Base-by-base conservation (phyloP, 306 rosid genomes). In the Hippophae tibetana region DNA sequence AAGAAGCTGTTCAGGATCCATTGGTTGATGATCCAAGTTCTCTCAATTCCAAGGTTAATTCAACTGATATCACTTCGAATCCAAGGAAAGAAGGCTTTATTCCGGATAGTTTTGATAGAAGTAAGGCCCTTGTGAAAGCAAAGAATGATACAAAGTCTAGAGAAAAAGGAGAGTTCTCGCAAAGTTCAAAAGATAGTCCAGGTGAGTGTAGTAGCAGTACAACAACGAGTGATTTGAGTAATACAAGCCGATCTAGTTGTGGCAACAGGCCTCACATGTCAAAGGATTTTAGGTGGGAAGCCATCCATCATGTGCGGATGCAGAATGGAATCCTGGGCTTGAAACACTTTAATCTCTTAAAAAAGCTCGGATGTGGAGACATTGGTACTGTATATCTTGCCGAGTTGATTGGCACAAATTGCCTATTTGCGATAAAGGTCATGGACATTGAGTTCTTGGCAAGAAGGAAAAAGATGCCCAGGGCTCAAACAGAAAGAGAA, bases 211-310 rank as follows among this genome's bases (percentile, higher is more conserved):
- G 98, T 73, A 87, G 89, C 75, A 84, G 98, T 74, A 85, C 98
- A 3, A 92, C 95, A 67, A 87, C 87, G 76, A 92, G 98, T 66
- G 98, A 85, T 45, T 96, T 87, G 59, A 87, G 96, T 74, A 87
- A 79, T 79, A 58, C 68, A 42, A 89, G 85, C 64, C 84, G 98
- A 47, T 82, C 89, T 55, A 92, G 93, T 74, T 86, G 77, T 69
- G 82, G 98, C 61, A 85, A 84, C 64, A 87, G 95, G 76, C 98
- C 98, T 73, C 98, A 92, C 83, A 92, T 92, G 98, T 85, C 98
- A 13, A 92, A 92, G 80, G 98, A 92, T 72, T 83, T 82, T 45
- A 71, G 98, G 68, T 92, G 98, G 98, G 89, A 76, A 73, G 98
- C 98, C 62, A 71, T 87, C 56, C 83, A 80, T 43, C 86, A 72